Evolutionary conservation across 192 early-diverging fungal species (phyloP).

Genomic region (Dissophora ornata): DNA sequence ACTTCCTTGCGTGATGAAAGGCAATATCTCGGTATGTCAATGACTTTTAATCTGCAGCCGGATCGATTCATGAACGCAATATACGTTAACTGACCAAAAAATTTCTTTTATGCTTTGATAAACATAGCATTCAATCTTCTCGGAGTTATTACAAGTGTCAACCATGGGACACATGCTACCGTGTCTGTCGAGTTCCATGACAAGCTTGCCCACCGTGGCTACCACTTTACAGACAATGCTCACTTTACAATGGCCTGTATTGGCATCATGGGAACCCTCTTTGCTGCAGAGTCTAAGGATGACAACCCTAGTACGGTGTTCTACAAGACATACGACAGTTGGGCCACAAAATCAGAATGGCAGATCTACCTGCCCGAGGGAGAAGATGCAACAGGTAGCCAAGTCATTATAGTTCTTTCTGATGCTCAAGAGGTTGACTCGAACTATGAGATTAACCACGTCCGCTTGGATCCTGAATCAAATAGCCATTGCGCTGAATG

Average conservation of each 20-base stretch:
- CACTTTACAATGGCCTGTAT: conserved; percentile 85
- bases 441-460: too few relatives aligned
- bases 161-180: conserved; percentile 76
- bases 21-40: conserved; percentile 66
- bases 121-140: conserved; percentile 89
- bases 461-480: too few relatives aligned
- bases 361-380: conserved; percentile 68
- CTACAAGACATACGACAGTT: conserved; percentile 78
- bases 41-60: too few relatives aligned
- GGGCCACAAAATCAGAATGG: conserved; percentile 84
- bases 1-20: conserved; percentile 69
- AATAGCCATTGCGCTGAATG: conserved; percentile 80
- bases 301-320: conserved; percentile 71
- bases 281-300: conserved; percentile 66
- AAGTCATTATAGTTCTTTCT: not conserved
- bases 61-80: too few relatives aligned
- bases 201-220: conserved; percentile 77
- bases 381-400: conserved; percentile 73
- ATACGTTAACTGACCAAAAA: too few relatives aligned
- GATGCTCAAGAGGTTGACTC: too few relatives aligned
- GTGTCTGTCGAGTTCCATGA: conserved; percentile 93
- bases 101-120: too few relatives aligned
- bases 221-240: conserved; percentile 85
- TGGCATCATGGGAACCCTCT: conserved; percentile 74
- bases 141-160: conserved; percentile 80